phyloP scores from a whole-genome alignment of 1,284 basidiomycete genomes.

The Austroboletus novae-zelandiae region DNA sequence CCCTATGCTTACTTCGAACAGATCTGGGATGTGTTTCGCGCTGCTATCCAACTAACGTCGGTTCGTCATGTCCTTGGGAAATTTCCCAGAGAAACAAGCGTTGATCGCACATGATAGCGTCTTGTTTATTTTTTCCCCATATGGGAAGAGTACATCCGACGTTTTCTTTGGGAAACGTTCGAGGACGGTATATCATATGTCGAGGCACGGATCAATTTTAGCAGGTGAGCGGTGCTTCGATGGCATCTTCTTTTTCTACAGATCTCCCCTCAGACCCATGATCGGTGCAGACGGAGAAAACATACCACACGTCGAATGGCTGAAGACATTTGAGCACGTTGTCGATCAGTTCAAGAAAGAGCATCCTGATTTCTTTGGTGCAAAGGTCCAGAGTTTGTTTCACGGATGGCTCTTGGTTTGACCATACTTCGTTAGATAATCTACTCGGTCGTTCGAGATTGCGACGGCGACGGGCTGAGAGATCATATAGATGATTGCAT shows the following conservation, averaged over 20 bases:
- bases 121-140: conserved; percentile 27
- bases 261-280: conserved; percentile 40
- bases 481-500: conserved; percentile 76
- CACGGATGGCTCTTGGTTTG: conserved; percentile 3
- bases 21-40: conserved; percentile 72
- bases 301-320: conserved; percentile 60
- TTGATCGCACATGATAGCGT: conserved; percentile 10
- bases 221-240: conserved; percentile 41
- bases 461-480: conserved; percentile 56
- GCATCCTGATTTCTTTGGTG: conserved; percentile 61
- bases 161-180: conserved; percentile 62
- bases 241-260: not conserved
- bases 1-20: conserved; percentile 23
- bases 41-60: conserved; percentile 46
- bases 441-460: conserved; percentile 62
- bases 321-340: conserved; percentile 55
- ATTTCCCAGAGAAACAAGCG: not conserved
- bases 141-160: conserved; percentile 33
- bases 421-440: conserved; percentile 50
- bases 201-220: conserved; percentile 71
- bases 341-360: conserved; percentile 55
- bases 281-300: conserved; percentile 56
- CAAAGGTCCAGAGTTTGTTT: conserved; percentile 42
- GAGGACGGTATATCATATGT: conserved; percentile 74
- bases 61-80: conserved; percentile 35